phyloP scores from a whole-genome alignment of 176 grass and related monocot species.

The Aechmea fasciata region DNA sequence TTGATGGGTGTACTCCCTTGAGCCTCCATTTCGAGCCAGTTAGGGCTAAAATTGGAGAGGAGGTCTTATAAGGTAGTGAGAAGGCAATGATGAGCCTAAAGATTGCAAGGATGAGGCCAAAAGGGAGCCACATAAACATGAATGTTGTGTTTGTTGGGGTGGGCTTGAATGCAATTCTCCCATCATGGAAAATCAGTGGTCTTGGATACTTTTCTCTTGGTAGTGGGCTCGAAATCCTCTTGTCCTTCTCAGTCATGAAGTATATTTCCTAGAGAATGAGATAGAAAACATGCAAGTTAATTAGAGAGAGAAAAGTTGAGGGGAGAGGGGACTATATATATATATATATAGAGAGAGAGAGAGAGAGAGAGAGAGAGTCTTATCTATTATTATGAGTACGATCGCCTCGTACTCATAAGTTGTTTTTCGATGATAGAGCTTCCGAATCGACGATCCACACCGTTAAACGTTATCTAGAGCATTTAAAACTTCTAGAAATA shows the following conservation, averaged over 20 bases:
- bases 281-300: neutral
- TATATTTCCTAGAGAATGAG: constrained; percentile 54
- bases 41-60: constrained; percentile 31
- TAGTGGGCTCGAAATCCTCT: constrained; percentile 23
- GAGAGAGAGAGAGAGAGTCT: too few species aligned
- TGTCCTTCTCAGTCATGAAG: constrained; percentile 27
- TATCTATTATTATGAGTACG: too few species aligned
- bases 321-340: too few species aligned
- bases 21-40: constrained; percentile 38
- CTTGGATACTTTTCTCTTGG: constrained; percentile 36
- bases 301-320: too few species aligned
- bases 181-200: constrained; percentile 82
- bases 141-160: constrained; percentile 31
- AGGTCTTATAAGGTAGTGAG: constrained; percentile 32
- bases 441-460: too few species aligned
- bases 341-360: too few species aligned
- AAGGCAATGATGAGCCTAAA: constrained; percentile 24
- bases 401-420: too few species aligned
- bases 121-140: constrained; percentile 65
- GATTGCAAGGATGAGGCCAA: constrained; percentile 35
- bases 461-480: too few species aligned
- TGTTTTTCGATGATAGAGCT: too few species aligned
- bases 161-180: constrained; percentile 57
- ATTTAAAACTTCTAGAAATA: too few species aligned
- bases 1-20: neutral